Evolutionary conservation across 2,329 filamentous ascomycete species (phyloP), one percentile per base, ranked within the genome.

Genomic region (Chaetomiaceae sp.): DNA sequence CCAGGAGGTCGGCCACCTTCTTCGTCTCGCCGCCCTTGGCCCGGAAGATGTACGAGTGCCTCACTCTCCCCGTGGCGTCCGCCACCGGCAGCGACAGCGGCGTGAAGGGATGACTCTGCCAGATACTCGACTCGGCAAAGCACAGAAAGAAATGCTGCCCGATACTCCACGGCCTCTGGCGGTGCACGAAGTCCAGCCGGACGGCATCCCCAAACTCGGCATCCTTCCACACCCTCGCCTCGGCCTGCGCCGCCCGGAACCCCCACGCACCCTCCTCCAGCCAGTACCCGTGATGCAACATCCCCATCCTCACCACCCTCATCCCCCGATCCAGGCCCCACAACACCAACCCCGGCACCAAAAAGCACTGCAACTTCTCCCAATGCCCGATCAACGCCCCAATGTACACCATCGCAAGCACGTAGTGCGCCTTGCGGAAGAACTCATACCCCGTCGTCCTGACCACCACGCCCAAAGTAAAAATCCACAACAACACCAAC

Each of bases 371-470:
- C 4, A 91, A 72, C 47, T 83, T 72, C 47, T 75, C 67, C 88
- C 87, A 91, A 65, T 91, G 88, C 1, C 79, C 87, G 79, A 85
- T 89, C 68, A 85, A 86, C 3, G 85, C 86, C 4, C 85, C 88
- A 12, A 91, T 80, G 67, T 89, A 91, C 4, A 90, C 67, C 71
- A 87, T 82, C 11, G 87, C 88, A 2, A 90, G 72, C 12, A 89
- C 73, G 61, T 89, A 89, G 65, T 91, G 87, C 0, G 80, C 72
- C 65, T 89, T 89, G 56, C 86, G 79, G 74, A 91, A 91, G 69
- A 87, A 83, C 63, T 91, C 88, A 67, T 91, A 89, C 3, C 88
- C 88, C 0, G 85, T 89, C 44, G 78, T 43, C 9, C 78, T 75
- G 53, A 90, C 86, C 1, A 76, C 83, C 65, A 74, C 76, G 12